A percentile compares a stretch with the other conserved stretches of the same genome.
Evolutionary conservation across 2,329 filamentous ascomycete species (phyloP).

Genomic region (Orbilia quercus): DNA sequence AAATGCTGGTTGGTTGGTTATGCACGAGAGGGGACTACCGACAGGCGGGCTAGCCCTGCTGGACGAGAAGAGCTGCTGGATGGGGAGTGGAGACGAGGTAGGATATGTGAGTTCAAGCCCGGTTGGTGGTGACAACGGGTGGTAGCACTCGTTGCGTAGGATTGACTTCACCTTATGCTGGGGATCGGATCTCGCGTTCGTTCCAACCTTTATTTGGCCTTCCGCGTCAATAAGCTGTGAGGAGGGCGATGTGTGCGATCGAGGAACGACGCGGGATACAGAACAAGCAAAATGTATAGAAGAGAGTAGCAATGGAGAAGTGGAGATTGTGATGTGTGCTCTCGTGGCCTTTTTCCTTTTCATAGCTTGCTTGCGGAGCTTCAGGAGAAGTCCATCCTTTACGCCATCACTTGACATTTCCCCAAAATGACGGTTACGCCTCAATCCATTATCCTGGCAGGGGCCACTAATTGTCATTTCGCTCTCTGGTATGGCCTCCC

Average conservation of each 20-base stretch:
- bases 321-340: slow-evolving; percentile 19
- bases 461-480: slow-evolving; percentile 44
- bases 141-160: slow-evolving; percentile 56
- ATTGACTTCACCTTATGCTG: slow-evolving; percentile 34
- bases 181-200: slow-evolving; percentile 48
- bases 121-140: slow-evolving; percentile 47
- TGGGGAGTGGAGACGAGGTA: slow-evolving; percentile 55
- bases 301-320: slow-evolving; percentile 32
- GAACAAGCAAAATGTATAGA: slow-evolving; percentile 6
- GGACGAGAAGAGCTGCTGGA: slow-evolving; percentile 46
- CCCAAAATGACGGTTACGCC: slow-evolving; percentile 43
- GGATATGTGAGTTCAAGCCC: slow-evolving; percentile 53
- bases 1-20: slow-evolving; percentile 44
- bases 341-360: slow-evolving; percentile 23
- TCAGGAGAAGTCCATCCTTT: slow-evolving; percentile 30
- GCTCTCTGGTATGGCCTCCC: slow-evolving; percentile 31
- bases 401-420: slow-evolving; percentile 44
- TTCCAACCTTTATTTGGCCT: slow-evolving; percentile 12
- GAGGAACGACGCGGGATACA: slow-evolving; percentile 3
- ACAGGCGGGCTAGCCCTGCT: slow-evolving; percentile 45
- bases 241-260: slow-evolving; percentile 7
- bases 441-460: slow-evolving; percentile 25
- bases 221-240: slow-evolving; percentile 23
- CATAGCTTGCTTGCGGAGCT: slow-evolving; percentile 32
- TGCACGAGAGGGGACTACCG: slow-evolving; percentile 44